Evolutionary conservation across 805 yeast genomes (phyloP).

Genomic region (Zygotorulaspora chibaensis): DNA sequence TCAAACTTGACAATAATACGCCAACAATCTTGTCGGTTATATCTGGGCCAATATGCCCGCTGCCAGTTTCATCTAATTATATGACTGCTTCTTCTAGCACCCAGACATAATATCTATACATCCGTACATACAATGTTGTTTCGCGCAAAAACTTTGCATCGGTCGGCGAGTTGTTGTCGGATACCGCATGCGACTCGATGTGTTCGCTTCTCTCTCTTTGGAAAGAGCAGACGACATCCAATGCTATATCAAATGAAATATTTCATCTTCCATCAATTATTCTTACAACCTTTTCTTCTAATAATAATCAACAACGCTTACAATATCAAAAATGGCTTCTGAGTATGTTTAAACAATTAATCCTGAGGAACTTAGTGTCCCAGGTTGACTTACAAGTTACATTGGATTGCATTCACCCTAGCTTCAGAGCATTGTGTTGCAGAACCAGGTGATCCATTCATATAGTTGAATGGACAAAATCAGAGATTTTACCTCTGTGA

Average conservation of each 20-base stretch:
- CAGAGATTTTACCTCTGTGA: background rate
- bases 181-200: background rate
- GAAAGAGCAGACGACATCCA: background rate
- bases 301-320: slow-evolving; percentile 17
- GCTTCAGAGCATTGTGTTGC: background rate
- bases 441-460: background rate
- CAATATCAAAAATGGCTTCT: slow-evolving; percentile 34
- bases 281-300: background rate
- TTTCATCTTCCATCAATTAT: background rate
- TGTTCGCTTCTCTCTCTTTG: background rate
- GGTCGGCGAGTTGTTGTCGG: no score
- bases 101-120: no score
- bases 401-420: slow-evolving; percentile 15
- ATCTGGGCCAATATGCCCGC: no score
- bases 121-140: no score
- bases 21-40: no score
- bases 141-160: no score
- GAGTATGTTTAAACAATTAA: slow-evolving; percentile 30
- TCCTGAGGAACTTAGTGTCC: background rate
- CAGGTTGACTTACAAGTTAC: slow-evolving; percentile 20
- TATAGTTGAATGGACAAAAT: background rate
- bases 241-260: background rate
- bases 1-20: background rate
- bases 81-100: no score
- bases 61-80: no score